Evolutionary conservation across 441 rosid genomes (phyloP), one percentile per base, ranked within the genome.

Genomic region (Euphorbia schlechtendalii): DNA sequence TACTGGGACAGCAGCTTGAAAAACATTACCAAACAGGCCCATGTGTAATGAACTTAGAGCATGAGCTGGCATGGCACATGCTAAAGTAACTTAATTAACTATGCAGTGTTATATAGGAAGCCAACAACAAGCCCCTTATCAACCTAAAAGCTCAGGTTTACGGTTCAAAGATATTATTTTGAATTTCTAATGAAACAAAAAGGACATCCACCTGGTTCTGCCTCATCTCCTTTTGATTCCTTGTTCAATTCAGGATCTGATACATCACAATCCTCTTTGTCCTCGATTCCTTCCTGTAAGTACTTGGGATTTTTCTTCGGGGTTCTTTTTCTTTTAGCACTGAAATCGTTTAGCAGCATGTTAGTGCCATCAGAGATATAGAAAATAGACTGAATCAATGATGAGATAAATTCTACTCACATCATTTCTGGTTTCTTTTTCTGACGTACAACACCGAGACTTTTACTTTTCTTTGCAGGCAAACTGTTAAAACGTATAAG

Each of bases 251-350:
- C 82, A 64, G 64, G 69, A 71, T 81, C 74, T 53, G 84, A 79
- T 68, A 69, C 28, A 48, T 82, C 82, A 56, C 81, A 61, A 61
- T 75, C 80, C 76, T 66, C 85, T 73, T 74, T 74, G 30, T 73
- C 76, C 71, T 82, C 83, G 14, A 64, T 49, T 74, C 70, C 62
- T 76, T 77, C 75, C 48, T 65, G 72, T 21, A 65, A 49, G 15
- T 41, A 79, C 79, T 72, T 87, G 48, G 75, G 21, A 67, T 75
- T 73, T 66, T 85, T 91, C 90, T 83, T 92, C 24, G 96, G 96
- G 56, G 95, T 95, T 82, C 97, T 84, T 86, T 82, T 89, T 43
- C 86, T 84, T 79, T 89, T 89, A 41, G 77, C 81, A 69, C 98
- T 95, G 61, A n/a, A 46, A 51, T 25, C 51, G 61, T 38, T 45